Evolutionary conservation across 768 basidiomycete genomes (phyloP).

Genomic region (Leccinum ochraceum): DNA sequence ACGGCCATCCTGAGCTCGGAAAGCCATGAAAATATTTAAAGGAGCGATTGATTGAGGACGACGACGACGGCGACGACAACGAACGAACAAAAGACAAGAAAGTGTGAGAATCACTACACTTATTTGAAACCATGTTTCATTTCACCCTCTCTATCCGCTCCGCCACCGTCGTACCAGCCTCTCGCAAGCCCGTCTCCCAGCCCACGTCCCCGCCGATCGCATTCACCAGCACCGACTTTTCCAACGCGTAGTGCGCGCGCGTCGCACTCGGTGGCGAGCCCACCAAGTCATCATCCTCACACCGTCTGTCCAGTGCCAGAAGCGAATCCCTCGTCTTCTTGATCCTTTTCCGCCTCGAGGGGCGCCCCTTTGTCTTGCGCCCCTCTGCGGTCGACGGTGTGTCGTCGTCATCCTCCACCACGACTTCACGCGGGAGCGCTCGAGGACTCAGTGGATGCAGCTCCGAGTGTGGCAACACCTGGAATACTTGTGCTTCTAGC

Average conservation of each 20-base stretch:
- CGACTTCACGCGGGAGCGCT: conserved; percentile 69
- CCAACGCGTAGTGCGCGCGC: conserved; percentile 41
- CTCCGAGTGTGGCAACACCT: conserved; percentile 57
- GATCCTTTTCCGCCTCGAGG: conserved; percentile 58
- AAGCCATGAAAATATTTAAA: conserved; percentile 27
- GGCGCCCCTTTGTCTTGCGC: conserved; percentile 62
- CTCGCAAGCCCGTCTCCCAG: conserved; percentile 35
- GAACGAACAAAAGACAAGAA: conserved; percentile 4
- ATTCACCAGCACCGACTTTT: conserved; percentile 44
- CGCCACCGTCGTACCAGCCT: conserved; percentile 51
- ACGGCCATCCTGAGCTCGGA: conserved; percentile 33
- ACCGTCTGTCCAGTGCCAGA: conserved; percentile 49
- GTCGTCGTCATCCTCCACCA: conserved; percentile 39
- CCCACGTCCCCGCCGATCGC: conserved; percentile 33
- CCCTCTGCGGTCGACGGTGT: conserved; percentile 8
- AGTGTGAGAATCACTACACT: background rate
- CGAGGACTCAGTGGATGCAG: conserved; percentile 58
- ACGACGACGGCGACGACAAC: conserved; percentile 2
- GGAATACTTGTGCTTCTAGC: conserved; percentile 50
- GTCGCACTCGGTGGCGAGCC: conserved; percentile 33
- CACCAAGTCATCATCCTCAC: conserved; percentile 28
- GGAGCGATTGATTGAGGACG: conserved; percentile 10
- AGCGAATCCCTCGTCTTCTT: conserved; percentile 55
- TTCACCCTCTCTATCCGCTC: conserved; percentile 46
- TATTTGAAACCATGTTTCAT: background rate